Evolutionary conservation across 441 rosid species (phyloP).

Genomic region (Corymbia calophylla): DNA sequence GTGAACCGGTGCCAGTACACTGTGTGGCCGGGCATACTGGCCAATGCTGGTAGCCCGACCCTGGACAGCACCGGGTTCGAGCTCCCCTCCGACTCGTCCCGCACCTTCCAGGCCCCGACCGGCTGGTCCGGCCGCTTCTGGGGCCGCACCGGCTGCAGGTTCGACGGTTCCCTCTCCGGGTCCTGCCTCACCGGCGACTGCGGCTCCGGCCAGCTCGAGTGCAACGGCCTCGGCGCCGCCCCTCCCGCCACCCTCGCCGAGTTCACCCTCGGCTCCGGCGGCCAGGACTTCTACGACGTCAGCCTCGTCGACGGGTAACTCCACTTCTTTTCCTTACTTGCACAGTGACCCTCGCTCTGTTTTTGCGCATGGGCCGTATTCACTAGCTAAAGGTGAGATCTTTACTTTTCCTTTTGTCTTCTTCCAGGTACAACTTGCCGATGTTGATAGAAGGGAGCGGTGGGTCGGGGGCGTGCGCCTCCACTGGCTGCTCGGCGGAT

Average conservation of each 20-base stretch:
- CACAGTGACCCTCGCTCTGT: background rate
- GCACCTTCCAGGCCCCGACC: conserved; percentile 51
- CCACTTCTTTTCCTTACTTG: background rate
- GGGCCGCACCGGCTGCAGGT: conserved; percentile 54
- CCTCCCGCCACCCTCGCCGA: conserved; percentile 64
- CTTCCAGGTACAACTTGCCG: conserved; percentile 37
- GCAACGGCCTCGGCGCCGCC: conserved; percentile 58
- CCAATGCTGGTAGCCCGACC: conserved; percentile 51
- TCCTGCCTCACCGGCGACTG: conserved; percentile 53
- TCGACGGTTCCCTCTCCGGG: conserved; percentile 41
- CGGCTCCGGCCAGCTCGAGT: conserved; percentile 49
- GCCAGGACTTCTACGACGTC: conserved; percentile 61
- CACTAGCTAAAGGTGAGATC: background rate
- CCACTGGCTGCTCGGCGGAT: conserved; percentile 49
- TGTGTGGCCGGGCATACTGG: conserved; percentile 58
- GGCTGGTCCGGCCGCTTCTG: conserved; percentile 80
- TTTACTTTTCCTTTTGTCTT: background rate
- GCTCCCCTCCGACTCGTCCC: conserved; percentile 44
- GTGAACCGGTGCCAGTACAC: conserved; percentile 42
- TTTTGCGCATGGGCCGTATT: background rate
- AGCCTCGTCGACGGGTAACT: conserved; percentile 51
- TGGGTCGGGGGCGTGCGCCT: conserved; percentile 46
- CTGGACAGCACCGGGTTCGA: conserved; percentile 65
- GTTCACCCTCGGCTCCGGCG: conserved; percentile 60
- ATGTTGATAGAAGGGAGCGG: conserved; percentile 52